phyloP scores from a whole-genome alignment of 164 flowering plant species.

The Chimonanthus praecox region DNA sequence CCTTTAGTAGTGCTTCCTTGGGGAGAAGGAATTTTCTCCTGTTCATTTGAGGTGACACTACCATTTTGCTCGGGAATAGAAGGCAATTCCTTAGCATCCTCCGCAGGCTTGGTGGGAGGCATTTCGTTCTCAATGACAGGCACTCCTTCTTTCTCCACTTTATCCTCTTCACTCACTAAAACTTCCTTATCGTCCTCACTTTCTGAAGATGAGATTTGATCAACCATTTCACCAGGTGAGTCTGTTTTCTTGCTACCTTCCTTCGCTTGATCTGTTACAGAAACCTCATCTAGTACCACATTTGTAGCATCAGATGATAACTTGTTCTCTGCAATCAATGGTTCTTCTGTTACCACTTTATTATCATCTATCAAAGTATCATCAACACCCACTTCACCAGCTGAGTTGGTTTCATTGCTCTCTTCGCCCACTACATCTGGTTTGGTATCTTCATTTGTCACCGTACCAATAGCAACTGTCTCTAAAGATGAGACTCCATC shows the following conservation, averaged over 20 bases:
- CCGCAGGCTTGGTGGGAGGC: constrained; percentile 14
- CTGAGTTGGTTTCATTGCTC: constrained; percentile 10
- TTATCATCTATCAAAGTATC: constrained; percentile 5
- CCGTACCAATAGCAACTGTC: constrained; percentile 14
- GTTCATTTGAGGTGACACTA: constrained; percentile 22
- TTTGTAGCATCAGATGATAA: constrained; percentile 11
- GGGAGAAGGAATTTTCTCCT: constrained; percentile 15
- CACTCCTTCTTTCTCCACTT: constrained; percentile 7
- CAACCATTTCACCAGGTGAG: constrained; percentile 15
- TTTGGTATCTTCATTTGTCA: constrained; percentile 15
- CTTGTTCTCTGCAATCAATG: constrained; percentile 5
- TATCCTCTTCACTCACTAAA: constrained; percentile 17
- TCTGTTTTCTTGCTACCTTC: constrained; percentile 17
- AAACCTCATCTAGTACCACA: constrained; percentile 22
- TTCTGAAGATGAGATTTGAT: constrained; percentile 21
- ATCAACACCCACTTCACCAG: constrained; percentile 14
- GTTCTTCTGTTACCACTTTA: constrained; percentile 6
- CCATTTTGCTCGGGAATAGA: constrained; percentile 30
- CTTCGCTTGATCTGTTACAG: constrained; percentile 16
- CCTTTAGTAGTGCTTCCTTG: constrained; percentile 46
- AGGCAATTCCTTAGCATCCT: constrained; percentile 11
- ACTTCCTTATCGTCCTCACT: constrained; percentile 17
- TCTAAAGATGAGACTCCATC: constrained; percentile 19
- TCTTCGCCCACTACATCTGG: constrained; percentile 15
- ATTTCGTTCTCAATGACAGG: constrained; percentile 12